Evolutionary conservation across 192 early-diverging fungal species (phyloP), one percentile per base, ranked within the genome.

Genomic region (Podila epigama): DNA sequence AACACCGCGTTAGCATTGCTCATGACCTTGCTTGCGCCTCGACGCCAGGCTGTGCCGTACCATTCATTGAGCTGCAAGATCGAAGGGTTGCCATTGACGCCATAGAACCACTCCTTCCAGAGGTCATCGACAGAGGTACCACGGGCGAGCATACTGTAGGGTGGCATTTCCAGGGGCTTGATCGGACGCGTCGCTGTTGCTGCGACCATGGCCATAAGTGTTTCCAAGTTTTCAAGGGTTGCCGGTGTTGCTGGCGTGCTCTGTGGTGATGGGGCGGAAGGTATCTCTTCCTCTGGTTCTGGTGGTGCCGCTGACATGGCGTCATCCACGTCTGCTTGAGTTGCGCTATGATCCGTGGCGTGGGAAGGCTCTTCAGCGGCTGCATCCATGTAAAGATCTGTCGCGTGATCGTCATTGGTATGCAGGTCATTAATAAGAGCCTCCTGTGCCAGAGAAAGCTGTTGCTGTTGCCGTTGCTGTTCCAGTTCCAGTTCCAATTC

Each of bases 101-200:
- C 63, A 44, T 56, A 20, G 28, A 65, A 65, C 52, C 63, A 56
- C 28, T 66, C 64, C 10, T 20, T 12, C 64, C 64, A 66, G 9
- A 66, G 36, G 40, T 7, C 1, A 25, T 55, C 54, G 33, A 66
- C 8, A 0, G 41, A 34, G 13, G 28, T 28, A 10, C 34, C 5
- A 27, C 64, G 64, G 48, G 54, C 31, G 4, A 34, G 18, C 64
- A 66, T 66, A 18, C 22, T 16, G 13, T 34, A 66, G 11, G 33
- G 10, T 25, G 62, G 25, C 44, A 61, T 31, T 32, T 48, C 41
- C 42, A 48, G n/a, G 0, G 60, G 41, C 60, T 61, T 50, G 58
- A 28, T 16, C 28, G 29, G 42, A 2, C 28, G 31, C 12, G 60
- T 44, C 1, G 42, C 29, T 3, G 60, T 32, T 31, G 29, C 60